These are phyloP conservation scores for Boletellus emodensis DNA, from an alignment of 768 basidiomycete genomes.

Conservation along the genomic window DNA sequence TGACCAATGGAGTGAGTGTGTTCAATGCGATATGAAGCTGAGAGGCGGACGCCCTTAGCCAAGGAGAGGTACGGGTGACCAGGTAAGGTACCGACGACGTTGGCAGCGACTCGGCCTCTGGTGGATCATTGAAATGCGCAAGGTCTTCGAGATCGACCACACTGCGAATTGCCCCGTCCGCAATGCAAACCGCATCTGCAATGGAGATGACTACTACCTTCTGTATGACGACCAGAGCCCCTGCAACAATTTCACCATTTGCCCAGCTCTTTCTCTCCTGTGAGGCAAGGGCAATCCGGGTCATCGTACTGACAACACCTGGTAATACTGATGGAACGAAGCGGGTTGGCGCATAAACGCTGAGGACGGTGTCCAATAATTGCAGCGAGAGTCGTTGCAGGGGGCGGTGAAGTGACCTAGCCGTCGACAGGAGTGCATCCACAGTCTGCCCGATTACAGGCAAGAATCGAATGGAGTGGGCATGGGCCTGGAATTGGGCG, in stretches of 20 bases:
- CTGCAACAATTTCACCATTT: slow-evolving; percentile 62
- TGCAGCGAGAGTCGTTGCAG: slow-evolving; percentile 65
- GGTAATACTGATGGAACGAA: slow-evolving; percentile 72
- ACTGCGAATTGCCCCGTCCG: slow-evolving; percentile 53
- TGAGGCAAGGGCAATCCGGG: slow-evolving; percentile 60
- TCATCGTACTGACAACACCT: slow-evolving; percentile 75
- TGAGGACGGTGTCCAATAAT: slow-evolving; percentile 50
- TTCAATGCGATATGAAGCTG: slow-evolving; percentile 84
- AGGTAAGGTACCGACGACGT: slow-evolving; percentile 37
- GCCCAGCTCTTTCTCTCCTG: slow-evolving; percentile 61
- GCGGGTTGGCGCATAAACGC: slow-evolving; percentile 45
- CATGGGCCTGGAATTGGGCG: slow-evolving; percentile 36
- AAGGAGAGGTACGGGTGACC: slow-evolving; percentile 63
- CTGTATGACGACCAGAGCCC: slow-evolving; percentile 56
- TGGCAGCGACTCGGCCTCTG: slow-evolving; percentile 15
- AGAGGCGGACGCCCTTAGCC: slow-evolving; percentile 77
- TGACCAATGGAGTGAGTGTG: slow-evolving; percentile 62
- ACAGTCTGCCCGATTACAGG: slow-evolving; percentile 84
- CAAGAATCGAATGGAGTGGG: slow-evolving; percentile 49
- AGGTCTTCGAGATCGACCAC: slow-evolving; percentile 66
- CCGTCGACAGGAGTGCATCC: slow-evolving; percentile 60
- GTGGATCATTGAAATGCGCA: slow-evolving; percentile 28
- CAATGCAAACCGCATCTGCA: slow-evolving; percentile 63
- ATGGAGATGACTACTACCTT: slow-evolving; percentile 52
- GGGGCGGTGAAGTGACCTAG: slow-evolving; percentile 52